Evolutionary conservation across 148 eudicot genomes (phyloP).

Genomic region (Rhododendron williamsianum): DNA sequence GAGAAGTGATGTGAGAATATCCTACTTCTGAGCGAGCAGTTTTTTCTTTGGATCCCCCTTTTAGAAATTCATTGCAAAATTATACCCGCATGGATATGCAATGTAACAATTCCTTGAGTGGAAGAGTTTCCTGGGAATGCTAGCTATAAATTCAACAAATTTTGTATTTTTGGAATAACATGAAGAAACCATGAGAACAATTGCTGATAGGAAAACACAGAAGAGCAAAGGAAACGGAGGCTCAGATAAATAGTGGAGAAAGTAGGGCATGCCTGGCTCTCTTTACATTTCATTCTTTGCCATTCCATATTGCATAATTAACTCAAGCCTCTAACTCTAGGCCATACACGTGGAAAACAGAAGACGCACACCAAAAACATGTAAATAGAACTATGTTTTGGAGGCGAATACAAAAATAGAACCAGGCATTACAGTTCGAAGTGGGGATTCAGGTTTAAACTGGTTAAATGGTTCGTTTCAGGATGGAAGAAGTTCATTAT

Average conservation of each 20-base stretch:
- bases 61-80: not conserved
- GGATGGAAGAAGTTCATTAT: conserved; percentile 38
- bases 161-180: not conserved
- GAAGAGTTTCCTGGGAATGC: not conserved
- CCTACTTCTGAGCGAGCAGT: not conserved
- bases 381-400: not conserved
- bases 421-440: not conserved
- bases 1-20: not conserved
- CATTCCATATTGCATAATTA: not conserved
- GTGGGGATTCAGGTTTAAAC: not conserved
- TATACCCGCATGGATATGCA: not conserved
- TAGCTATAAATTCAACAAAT: not conserved
- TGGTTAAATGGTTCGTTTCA: conserved; percentile 7
- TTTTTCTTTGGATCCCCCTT: not conserved
- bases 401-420: not conserved
- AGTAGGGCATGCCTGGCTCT: not conserved
- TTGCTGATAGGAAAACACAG: not conserved
- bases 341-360: not conserved
- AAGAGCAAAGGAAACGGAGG: not conserved
- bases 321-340: not conserved
- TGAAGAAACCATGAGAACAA: not conserved
- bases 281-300: not conserved
- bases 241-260: not conserved
- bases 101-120: not conserved
- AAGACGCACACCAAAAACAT: not conserved